Percentiles rank a stretch among this genome's conserved stretches.
Conservation (phyloP, 2,329 filamentous ascomycete genomes). For the Esteya vermicola region DNA sequence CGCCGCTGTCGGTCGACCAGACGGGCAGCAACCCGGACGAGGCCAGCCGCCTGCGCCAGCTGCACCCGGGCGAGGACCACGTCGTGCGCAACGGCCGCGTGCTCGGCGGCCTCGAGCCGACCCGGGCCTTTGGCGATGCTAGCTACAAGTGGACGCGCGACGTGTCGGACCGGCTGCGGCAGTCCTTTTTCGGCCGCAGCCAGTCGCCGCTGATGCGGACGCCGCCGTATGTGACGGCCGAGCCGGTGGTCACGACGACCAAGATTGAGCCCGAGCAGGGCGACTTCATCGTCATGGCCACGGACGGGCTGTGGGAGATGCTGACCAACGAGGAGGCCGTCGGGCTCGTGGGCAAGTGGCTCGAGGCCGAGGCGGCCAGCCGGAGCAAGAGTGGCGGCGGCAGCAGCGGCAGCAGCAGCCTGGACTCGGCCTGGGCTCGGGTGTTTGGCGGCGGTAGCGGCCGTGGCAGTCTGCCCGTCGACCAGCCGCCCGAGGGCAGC, state of each 20-base stretch:
- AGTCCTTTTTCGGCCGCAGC: conserved; percentile 74
- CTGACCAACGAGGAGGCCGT: conserved; percentile 96
- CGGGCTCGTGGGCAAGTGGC: conserved; percentile 90
- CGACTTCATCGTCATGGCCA: conserved; percentile 92
- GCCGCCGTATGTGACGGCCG: conserved; percentile 92
- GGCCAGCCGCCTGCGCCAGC: conserved; percentile 63
- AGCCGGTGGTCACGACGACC: conserved; percentile 87
- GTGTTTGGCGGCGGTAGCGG: conserved; percentile 27
- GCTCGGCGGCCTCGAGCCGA: conserved; percentile 81
- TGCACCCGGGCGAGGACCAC: conserved; percentile 79
- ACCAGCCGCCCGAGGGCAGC: conserved; percentile 33
- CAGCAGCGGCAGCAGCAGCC: conserved; percentile 13
- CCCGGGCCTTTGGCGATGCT: conserved; percentile 88
- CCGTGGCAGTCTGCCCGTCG: conserved; percentile 53
- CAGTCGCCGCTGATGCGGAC: conserved; percentile 69
- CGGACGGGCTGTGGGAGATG: conserved; percentile 98
- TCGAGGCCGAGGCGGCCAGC: conserved; percentile 54
- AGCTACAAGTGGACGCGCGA: conserved; percentile 92
- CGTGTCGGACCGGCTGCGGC: conserved; percentile 67
- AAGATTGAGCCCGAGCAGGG: conserved; percentile 79
- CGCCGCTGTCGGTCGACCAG: conserved; percentile 79
- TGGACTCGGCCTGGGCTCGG: conserved; percentile 51
- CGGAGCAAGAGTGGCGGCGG: background rate
- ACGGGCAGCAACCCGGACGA: conserved; percentile 83
- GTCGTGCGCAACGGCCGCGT: conserved; percentile 84